Conservation (phyloP, 306 rosid species). For the Ochetophila trinervis region DNA sequence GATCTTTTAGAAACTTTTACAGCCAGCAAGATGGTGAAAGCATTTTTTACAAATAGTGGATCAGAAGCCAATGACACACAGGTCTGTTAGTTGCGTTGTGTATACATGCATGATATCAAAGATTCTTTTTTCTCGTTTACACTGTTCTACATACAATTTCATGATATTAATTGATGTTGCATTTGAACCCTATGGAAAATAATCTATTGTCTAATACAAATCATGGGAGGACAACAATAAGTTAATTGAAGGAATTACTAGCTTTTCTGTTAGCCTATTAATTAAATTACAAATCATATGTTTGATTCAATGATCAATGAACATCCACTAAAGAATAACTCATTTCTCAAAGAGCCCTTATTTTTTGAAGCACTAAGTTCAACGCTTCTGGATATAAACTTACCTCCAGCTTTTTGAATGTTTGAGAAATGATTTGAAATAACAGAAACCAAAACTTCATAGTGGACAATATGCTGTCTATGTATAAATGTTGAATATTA, state of each 20-base stretch:
- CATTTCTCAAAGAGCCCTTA: neutral
- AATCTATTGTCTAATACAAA: neutral
- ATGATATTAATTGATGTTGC: neutral
- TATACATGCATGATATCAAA: neutral
- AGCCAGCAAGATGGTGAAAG: constrained; percentile 81
- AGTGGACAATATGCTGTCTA: constrained; percentile 6
- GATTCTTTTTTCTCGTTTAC: neutral
- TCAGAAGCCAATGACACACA: constrained; percentile 99
- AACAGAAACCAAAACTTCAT: constrained; percentile 2
- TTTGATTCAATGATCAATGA: neutral
- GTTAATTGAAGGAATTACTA: neutral
- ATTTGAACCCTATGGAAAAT: neutral
- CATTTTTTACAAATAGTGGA: constrained; percentile 85
- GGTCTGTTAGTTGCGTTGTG: constrained; percentile 39
- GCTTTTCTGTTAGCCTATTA: neutral
- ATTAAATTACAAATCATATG: too few species aligned
- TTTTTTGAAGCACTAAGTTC: neutral
- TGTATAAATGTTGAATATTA: neutral
- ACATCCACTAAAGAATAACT: neutral
- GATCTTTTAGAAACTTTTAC: constrained; percentile 74
- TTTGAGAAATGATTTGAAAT: constrained; percentile 13
- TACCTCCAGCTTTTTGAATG: neutral
- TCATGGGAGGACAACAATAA: neutral
- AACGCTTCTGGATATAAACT: too few species aligned
- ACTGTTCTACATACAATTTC: constrained; percentile 9